Percentiles rank a stretch among this genome's conserved stretches.
Conservation (phyloP, 2,329 filamentous ascomycete species). For the Rutstroemia sp. region DNA sequence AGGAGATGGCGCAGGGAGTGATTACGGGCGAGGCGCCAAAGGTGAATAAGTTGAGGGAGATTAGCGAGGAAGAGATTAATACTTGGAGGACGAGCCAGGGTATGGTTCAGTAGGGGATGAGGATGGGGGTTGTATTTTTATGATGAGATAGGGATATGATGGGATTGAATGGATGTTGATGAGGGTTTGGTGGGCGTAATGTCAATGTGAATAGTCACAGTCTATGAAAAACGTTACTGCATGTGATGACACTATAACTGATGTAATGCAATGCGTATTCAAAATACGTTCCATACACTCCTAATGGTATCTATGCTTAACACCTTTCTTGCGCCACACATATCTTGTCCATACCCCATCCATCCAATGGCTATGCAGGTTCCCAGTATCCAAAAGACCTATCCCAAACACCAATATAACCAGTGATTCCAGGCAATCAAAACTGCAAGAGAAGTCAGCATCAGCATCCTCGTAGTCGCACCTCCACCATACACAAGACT, state of each 20-base stretch:
- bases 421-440: neutral
- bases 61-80: conserved; percentile 56
- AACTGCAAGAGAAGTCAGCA: neutral
- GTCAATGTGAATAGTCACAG: no score
- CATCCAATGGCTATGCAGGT: no score
- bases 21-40: conserved; percentile 63
- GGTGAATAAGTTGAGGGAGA: conserved; percentile 70
- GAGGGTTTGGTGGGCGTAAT: neutral
- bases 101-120: neutral
- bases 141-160: neutral
- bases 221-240: no score
- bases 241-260: no score
- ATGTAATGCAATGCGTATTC: no score
- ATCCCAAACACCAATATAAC: no score
- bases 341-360: no score
- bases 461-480: neutral
- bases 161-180: neutral
- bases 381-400: no score
- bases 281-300: no score
- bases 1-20: conserved; percentile 69
- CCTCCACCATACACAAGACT: conserved; percentile 12
- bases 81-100: conserved; percentile 6
- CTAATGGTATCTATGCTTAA: no score
- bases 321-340: no score
- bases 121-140: neutral